Percentiles rank a stretch among this genome's conserved stretches.
These are phyloP conservation scores for Lyophyllum atratum DNA, from an alignment of 768 basidiomycete species.

Conservation along the genomic window DNA sequence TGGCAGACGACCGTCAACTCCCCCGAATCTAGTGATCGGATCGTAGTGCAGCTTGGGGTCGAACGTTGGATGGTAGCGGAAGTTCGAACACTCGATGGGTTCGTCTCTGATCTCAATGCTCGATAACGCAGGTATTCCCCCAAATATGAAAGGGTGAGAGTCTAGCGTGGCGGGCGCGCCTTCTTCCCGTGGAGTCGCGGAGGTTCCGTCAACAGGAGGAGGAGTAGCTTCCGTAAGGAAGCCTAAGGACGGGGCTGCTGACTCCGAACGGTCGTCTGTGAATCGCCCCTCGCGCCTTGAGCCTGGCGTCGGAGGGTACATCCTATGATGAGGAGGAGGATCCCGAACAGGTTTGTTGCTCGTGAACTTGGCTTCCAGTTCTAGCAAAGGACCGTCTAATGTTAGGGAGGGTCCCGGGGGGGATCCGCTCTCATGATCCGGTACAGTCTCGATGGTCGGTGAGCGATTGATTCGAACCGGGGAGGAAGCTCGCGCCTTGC, in stretches of 20 bases:
- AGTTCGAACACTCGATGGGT: neutral
- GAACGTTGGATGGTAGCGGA: neutral
- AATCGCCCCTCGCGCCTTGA: too few relatives aligned
- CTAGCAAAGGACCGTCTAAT: neutral
- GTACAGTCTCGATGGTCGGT: neutral
- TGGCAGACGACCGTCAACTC: neutral
- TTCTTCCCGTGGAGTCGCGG: too few relatives aligned
- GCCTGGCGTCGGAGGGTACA: too few relatives aligned
- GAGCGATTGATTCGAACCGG: neutral
- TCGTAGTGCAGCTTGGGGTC: neutral
- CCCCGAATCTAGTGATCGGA: neutral
- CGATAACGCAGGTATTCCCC: neutral
- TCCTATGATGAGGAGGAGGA: too few relatives aligned
- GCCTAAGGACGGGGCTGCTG: too few relatives aligned
- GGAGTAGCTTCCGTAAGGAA: too few relatives aligned
- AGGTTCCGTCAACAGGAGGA: too few relatives aligned
- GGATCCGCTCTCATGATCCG: neutral
- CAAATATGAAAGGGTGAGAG: neutral
- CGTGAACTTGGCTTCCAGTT: neutral
- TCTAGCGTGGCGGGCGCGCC: too few relatives aligned
- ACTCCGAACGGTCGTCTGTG: too few relatives aligned
- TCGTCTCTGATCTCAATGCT: neutral
- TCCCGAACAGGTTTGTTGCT: too few relatives aligned
- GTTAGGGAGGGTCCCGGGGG: neutral
- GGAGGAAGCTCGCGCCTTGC: neutral